Evolutionary conservation across 345 rosid species (phyloP).

Genomic region (Salix purpurea): DNA sequence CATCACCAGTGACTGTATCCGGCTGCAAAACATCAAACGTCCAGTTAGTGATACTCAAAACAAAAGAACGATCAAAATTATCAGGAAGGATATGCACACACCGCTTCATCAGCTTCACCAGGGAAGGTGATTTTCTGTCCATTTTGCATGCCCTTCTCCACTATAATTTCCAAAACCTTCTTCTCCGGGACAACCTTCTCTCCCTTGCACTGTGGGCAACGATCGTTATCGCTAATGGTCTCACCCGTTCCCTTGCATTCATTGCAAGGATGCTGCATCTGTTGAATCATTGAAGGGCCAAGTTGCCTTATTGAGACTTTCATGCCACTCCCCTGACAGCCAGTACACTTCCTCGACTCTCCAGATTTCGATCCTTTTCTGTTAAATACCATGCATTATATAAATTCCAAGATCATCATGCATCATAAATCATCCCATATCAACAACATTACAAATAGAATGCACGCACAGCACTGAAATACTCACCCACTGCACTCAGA

Average conservation of each 20-base stretch:
- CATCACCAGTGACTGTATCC: conserved; percentile 77
- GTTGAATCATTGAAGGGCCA: conserved; percentile 93
- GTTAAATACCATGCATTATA: not conserved
- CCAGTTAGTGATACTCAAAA: not conserved
- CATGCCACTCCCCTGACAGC: conserved; percentile 87
- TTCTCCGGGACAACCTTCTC: conserved; percentile 78
- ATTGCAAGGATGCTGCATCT: conserved; percentile 86
- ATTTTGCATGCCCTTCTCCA: conserved; percentile 94
- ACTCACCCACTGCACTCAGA: conserved; percentile 79
- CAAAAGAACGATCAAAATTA: not conserved
- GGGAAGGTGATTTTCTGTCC: conserved; percentile 82
- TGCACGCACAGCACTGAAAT: not conserved
- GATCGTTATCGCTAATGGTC: conserved; percentile 59
- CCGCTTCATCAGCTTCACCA: conserved; percentile 93
- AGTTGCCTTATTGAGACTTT: conserved; percentile 84
- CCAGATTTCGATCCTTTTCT: conserved; percentile 95
- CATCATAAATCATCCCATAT: not conserved
- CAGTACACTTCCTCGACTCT: conserved; percentile 62
- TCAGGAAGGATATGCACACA: conserved; percentile 9
- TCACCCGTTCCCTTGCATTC: conserved; percentile 94
- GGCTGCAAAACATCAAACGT: conserved; percentile 51
- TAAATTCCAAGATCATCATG: not conserved
- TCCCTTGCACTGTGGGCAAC: conserved; percentile 82
- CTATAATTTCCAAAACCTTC: conserved; percentile 77
- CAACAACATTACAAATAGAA: not conserved